Evolutionary conservation across 345 rosid genomes (phyloP), one percentile per base, ranked within the genome.

Genomic region (Anacardium occidentale): DNA sequence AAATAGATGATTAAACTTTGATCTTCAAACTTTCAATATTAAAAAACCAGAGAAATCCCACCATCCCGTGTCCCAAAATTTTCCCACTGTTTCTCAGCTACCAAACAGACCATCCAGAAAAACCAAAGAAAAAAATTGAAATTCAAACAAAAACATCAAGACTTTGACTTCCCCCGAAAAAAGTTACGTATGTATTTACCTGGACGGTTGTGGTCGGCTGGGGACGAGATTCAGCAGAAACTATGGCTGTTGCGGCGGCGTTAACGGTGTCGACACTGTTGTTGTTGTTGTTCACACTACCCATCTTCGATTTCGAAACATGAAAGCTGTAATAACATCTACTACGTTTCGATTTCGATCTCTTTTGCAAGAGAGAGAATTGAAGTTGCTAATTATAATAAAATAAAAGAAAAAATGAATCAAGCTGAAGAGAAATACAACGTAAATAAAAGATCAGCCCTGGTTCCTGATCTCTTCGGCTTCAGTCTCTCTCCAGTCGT

Each of bases 171-270:
- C 45, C 56, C 20, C 18, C 25, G 8, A 37, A 37, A 37, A 37
- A 37, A 37, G 42, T 7, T 37, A 34, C 5, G 32, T 29, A 37
- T 37, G 8, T 37, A 37, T 37, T 48, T 79, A 93, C 97, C 92
- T 80, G 87, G 20, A 77, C 84, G 25, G 88, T 25, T 29, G 91
- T 32, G 0, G 96, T 32, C 0, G 96, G 98, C 83, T 80, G 98
- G n/a, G 83, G 83, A 6, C 98, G 90, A 15, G 94, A 82, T 76
- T 94, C 96, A 62, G 98, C 96, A 73, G 94, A 81, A 83, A 90
- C 85, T 83, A 91, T 91, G 71, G 98, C 98, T 12, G 96, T 71
- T 59, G 97, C 98, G 52, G 98, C 97, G 74, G 97, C 98, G 93
- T 91, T 91, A 48, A 90, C 84, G 48, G 96, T 93, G 62, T 88